Base-by-base conservation (phyloP, 257 asterid genomes). In the Scutellaria galericulata region DNA sequence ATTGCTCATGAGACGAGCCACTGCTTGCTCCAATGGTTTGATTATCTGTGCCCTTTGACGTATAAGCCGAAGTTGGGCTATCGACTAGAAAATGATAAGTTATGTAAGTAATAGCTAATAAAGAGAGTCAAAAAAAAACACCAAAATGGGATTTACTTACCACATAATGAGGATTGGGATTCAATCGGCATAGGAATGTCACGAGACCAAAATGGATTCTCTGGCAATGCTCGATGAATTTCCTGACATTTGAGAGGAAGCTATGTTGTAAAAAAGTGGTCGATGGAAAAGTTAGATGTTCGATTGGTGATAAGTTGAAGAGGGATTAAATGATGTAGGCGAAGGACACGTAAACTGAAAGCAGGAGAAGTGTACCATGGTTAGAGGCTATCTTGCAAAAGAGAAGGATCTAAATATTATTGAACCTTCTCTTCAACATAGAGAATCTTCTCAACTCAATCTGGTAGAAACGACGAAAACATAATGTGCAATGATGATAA, bases 161-260 rank as follows among this genome's bases (percentile, higher is more conserved):
- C 89, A 70, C 96, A 87, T 41, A 86, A 80, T 9, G 96, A 90
- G 9, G 96, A 90, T 40, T 84, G 94, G 57, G 96, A 86, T 73
- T 84, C 96, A 5, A 80, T 74, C 9, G 96, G 82, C 9, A 65
- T 77, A 9, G 89, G 77, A 66, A 60, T 53, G 9, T 83, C 81
- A 46, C 67, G 79, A 55, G 90, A 72, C 89, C 87, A 82, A 11
- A 73, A 71, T 7, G 67, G 64, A 12, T 31, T 77, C 72, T 75
- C 80, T 4, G 90, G 52, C n/a, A 77, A 47, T 11, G 61, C 89
- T 78, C 72, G 74, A 39, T 68, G 48, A 45, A 75, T 64, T 13
- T 79, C 97, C 97, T 89, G 83, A 22, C 20, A 54, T 11, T 22
- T n/a, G 5, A 64, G 66, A 83, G 45, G 56, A 69, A 67, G 67